Evolutionary conservation across 192 early-diverging fungal species (phyloP), one percentile per base, ranked within the genome.

Genomic region (Entophlyctis luteolus): DNA sequence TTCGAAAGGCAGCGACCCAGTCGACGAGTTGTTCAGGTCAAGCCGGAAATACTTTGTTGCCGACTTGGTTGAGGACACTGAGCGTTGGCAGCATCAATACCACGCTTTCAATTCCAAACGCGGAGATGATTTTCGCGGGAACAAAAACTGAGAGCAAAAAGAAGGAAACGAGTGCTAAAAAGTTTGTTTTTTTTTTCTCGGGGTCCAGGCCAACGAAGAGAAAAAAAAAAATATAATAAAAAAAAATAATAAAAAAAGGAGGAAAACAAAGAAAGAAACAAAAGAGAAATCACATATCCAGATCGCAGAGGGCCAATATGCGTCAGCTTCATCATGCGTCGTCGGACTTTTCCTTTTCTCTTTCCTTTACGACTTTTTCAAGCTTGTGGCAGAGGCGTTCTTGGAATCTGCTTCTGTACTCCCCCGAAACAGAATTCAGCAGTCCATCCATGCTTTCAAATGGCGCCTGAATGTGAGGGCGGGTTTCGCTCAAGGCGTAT

Each of bases 361-460:
- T 23, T 14, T 55, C 38, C 32, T 42, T 25, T 16, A 47, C 60
- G 16, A 72, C 53, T 3, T 55, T 48, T 25, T 67, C 54, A 50
- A 72, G 48, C 34, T 67, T 72, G 22, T 53, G 34, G 48, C 53
- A 69, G 22, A 72, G 37, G 6, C 53, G 34, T 36, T 56, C 53
- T 29, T 58, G 62, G 33, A 72, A 67, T 36, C 48, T 65, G 33
- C 54, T 57, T 25, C 72, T 55, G 36, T 70, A 74, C 54, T 59
- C 67, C 25, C 56, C 56, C 8, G 70, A 73, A 23, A 74, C 66
- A 33, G 72, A 59, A 54, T 70, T 63, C 29, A 74, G 38, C 12
- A 74, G 66, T 16, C 48, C 67, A 22, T 70, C 72, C 66, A 74
- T 59, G 28, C 48, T 48, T 31, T 74, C 72, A 62, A 71, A 74